These are phyloP conservation scores for Malus hybrid DNA, from an alignment of 331 rosid species.

Conservation along the genomic window DNA sequence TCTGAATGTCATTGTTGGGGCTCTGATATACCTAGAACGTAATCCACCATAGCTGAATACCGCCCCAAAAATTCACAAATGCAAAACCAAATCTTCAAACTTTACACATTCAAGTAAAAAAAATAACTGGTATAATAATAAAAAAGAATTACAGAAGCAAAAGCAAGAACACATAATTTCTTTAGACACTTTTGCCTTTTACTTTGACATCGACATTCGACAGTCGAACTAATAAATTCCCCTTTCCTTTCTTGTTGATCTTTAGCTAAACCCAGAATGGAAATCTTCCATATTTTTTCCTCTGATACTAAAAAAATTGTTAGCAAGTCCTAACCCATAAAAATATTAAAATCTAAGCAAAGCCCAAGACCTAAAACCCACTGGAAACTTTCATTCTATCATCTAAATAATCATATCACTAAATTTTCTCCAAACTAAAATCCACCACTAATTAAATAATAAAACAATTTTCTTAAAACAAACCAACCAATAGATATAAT, in stretches of 20 bases:
- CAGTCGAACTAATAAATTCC: neutral
- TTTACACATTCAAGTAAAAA: no score
- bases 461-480: neutral
- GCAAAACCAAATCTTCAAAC: no score
- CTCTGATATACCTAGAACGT: no score
- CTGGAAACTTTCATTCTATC: neutral
- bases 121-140: no score
- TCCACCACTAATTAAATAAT: slow-evolving; percentile 3
- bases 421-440: neutral
- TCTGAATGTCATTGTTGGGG: no score
- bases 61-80: no score
- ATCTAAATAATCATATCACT: neutral
- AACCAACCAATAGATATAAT: neutral
- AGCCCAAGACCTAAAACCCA: neutral
- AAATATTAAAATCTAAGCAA: neutral
- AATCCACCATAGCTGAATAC: no score
- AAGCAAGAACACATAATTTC: no score
- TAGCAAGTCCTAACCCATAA: neutral
- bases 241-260: slow-evolving; percentile 5
- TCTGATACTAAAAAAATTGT: no score
- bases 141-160: no score
- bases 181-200: neutral
- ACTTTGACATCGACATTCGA: neutral
- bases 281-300: neutral
- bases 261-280: slow-evolving; percentile 16